These are phyloP conservation scores for Aphanomyces stellatus DNA, from an alignment of 352 stramenopile genomes.

Conservation along the genomic window DNA sequence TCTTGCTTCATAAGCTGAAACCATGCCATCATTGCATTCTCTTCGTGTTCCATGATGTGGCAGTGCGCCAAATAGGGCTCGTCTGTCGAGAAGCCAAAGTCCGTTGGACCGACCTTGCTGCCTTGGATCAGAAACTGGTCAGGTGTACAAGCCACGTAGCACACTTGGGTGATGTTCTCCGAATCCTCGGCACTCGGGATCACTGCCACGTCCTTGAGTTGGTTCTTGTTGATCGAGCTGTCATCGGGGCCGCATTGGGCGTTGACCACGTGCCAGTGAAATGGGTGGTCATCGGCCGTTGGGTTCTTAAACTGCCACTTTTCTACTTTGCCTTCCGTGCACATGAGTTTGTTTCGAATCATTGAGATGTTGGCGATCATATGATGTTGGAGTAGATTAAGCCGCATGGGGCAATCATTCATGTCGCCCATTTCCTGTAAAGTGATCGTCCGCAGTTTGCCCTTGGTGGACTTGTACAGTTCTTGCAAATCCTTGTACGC, in stretches of 20 bases:
- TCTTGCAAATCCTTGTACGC: constrained; percentile 45
- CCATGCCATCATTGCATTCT: constrained; percentile 62
- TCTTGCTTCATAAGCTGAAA: constrained; percentile 50
- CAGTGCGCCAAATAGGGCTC: constrained; percentile 66
- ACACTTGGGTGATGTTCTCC: constrained; percentile 46
- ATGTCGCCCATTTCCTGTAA: constrained; percentile 48
- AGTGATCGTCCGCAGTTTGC: constrained; percentile 43
- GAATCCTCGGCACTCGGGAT: constrained; percentile 41
- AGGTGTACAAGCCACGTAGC: constrained; percentile 65
- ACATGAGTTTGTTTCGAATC: constrained; percentile 40
- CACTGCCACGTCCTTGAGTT: constrained; percentile 53
- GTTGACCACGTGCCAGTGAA: constrained; percentile 72
- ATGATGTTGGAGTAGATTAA: constrained; percentile 40
- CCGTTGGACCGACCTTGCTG: constrained; percentile 32
- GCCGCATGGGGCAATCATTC: constrained; percentile 31
- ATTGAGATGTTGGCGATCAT: constrained; percentile 45
- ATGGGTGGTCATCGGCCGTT: constrained; percentile 60
- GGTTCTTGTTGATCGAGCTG: constrained; percentile 57
- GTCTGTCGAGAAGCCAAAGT: constrained; percentile 62
- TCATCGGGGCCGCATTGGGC: constrained; percentile 56
- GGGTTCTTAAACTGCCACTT: constrained; percentile 76
- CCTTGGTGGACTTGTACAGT: constrained; percentile 37
- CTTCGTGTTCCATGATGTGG: constrained; percentile 69
- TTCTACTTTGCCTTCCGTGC: constrained; percentile 62
- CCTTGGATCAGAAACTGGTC: constrained; percentile 59